Evolutionary conservation across 1,284 basidiomycete species (phyloP), one percentile per base, ranked within the genome.

Genomic region (Gomphus bonarii): DNA sequence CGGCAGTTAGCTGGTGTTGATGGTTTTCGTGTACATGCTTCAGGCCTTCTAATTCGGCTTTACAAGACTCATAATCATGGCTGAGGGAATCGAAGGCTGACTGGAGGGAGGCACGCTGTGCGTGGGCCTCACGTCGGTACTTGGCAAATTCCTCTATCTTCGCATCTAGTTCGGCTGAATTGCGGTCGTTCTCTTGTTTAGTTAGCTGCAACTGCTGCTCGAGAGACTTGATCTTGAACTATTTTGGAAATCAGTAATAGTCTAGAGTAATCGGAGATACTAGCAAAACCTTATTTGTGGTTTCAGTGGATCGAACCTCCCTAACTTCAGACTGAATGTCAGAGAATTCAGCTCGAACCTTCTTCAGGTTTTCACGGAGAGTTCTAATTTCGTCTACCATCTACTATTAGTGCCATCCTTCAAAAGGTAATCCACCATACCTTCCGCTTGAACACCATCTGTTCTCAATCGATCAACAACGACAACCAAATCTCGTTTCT

Each of bases 211-310:
- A 73, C 72, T 93, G 88, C 71, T 93, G 89, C 3, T 81, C 75
- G 3, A 89, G 75, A 0, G 88, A 80, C 57, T 91, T 88, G 58
- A 89, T 65, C 69, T 85, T 89, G 75, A 89, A 92, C 85, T 91
- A 63, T 12, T n/a, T 30, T 40, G 57, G 20, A 44, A 50, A 55
- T 38, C 35, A 36, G 43, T 43, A 12, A 38, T 25, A 52, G 58
- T 28, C n/a, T 51, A 18, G 16, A 30, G 43, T 18, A 4, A 35
- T 43, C 28, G 50, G n/a, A 46, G 42, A 57, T 22, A 20, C 38
- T 43, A n/a, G n/a, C 50, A 59, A 66, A 61, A 85, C 86, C 72
- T 83, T 85, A 35, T 79, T 83, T 1, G 85, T 80, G 4, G 84
- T 83, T 64, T 89, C 85, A 1, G 74, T 69, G 1, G 86, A 85